Conservation (phyloP, 2,329 filamentous ascomycete genomes). For the Huntiella decipiens region DNA sequence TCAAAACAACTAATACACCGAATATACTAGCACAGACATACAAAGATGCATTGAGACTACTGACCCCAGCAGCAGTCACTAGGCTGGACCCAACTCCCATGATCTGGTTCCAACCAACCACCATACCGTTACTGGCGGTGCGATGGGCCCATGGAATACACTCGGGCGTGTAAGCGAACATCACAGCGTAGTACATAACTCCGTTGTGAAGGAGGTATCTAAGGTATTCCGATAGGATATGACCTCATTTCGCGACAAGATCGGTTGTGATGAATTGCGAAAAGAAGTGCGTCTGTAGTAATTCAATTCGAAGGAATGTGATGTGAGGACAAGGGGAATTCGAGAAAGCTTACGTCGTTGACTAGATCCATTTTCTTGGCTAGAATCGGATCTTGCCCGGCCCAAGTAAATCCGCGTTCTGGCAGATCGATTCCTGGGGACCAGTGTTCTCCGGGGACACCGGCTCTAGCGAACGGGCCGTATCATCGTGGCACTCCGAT, state of each 20-base stretch:
- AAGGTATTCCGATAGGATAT: neutral
- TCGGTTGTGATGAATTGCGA: no score
- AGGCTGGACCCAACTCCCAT: conserved; percentile 25
- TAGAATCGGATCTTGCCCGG: conserved; percentile 32
- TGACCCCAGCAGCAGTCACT: no score
- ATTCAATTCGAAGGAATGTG: no score
- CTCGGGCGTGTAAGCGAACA: conserved; percentile 45
- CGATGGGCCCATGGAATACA: conserved; percentile 49
- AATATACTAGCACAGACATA: conserved; percentile 28
- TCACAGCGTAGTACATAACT: conserved; percentile 35
- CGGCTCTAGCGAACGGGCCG: no score
- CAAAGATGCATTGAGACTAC: no score
- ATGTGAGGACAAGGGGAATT: no score
- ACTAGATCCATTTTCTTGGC: conserved; percentile 50
- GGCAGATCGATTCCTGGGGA: no score
- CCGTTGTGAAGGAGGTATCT: conserved; percentile 43
- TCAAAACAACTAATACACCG: conserved; percentile 39
- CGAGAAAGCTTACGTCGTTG: conserved; percentile 32
- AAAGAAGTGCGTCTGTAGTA: no score
- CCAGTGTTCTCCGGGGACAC: no score
- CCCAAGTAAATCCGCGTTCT: no score
- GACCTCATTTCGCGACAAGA: no score
- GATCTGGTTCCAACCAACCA: conserved; percentile 49
- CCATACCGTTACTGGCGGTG: conserved; percentile 52
- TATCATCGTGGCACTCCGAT: no score